These are phyloP conservation scores for Botrytis galanthina DNA, from an alignment of 2,329 filamentous ascomycete species.

Conservation along the genomic window DNA sequence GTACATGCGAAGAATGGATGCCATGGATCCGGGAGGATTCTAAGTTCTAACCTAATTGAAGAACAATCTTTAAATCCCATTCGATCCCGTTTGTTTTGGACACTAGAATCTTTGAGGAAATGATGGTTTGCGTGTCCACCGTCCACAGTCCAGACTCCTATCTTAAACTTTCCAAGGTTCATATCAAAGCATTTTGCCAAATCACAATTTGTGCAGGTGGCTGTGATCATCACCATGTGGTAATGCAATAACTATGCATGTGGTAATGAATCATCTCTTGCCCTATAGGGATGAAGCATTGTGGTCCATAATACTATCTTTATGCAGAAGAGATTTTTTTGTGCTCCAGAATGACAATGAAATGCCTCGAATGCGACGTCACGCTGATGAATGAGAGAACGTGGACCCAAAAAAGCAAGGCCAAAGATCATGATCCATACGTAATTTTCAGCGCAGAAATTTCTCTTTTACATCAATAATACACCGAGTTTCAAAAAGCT, in stretches of 20 bases:
- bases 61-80: not conserved
- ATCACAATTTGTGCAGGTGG: not conserved
- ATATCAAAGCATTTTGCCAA: not conserved
- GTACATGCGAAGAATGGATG: not conserved
- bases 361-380: conserved; percentile 3
- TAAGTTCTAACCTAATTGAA: not conserved
- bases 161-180: not conserved
- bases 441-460: not conserved
- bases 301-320: not conserved
- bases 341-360: conserved; percentile 7
- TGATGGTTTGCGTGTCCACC: not conserved
- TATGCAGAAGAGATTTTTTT: conserved; percentile 14
- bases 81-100: not conserved
- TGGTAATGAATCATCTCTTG: conserved; percentile 4
- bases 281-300: conserved; percentile 6
- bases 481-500: not conserved
- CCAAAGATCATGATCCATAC: not conserved
- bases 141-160: conserved; percentile 8
- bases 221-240: not conserved
- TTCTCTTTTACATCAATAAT: conserved; percentile 2
- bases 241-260: conserved; percentile 1
- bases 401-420: not conserved
- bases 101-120: conserved; percentile 4
- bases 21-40: not conserved
- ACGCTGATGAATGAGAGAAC: not conserved